Evolutionary conservation across 1,139 yeast genomes (phyloP).

Genomic region (Pichia sp.): DNA sequence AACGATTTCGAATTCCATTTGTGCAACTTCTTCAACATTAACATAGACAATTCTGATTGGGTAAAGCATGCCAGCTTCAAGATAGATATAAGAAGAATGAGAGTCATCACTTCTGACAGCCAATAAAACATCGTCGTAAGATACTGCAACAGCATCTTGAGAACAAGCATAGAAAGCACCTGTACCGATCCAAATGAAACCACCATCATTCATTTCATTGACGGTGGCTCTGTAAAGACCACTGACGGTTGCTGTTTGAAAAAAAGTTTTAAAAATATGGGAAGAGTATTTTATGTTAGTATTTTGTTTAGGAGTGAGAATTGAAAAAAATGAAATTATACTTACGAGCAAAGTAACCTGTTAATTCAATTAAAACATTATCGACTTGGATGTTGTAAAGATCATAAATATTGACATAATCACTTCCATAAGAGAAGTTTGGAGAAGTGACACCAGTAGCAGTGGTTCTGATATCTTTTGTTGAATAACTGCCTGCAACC

Average conservation of each 20-base stretch:
- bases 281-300: no score
- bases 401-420: not conserved
- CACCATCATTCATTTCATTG: conserved; percentile 2
- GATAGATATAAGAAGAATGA: conserved; percentile 15
- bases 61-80: conserved; percentile 13
- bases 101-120: conserved; percentile 11
- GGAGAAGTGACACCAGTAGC: conserved; percentile 11
- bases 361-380: conserved; percentile 30
- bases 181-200: conserved; percentile 24
- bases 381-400: conserved; percentile 19
- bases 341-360: conserved; percentile 21
- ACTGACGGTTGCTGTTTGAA: conserved; percentile 13
- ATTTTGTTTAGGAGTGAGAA: not conserved
- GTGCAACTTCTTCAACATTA: conserved; percentile 8
- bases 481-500: conserved; percentile 4
- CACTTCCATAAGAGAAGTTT: not conserved
- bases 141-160: not conserved
- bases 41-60: conserved; percentile 17
- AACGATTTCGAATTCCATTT: conserved; percentile 16
- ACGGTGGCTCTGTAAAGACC: conserved; percentile 7
- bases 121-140: conserved; percentile 13
- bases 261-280: conserved; percentile 4
- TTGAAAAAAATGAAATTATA: conserved; percentile 4
- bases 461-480: conserved; percentile 1
- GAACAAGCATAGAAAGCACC: conserved; percentile 32